Conservation (phyloP, 805 yeast species). For the Candida awuae region DNA sequence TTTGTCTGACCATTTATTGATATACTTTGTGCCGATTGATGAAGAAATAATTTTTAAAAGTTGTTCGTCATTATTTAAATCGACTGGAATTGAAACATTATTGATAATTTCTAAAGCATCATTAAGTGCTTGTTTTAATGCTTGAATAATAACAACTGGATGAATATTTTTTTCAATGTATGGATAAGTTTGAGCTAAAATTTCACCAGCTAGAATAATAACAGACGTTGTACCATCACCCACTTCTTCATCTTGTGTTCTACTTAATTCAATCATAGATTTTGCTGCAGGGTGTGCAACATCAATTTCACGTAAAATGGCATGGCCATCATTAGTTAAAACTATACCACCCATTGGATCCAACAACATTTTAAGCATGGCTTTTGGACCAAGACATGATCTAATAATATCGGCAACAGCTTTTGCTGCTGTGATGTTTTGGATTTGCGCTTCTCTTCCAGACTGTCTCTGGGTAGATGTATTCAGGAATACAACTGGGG, state of each 20-base stretch:
- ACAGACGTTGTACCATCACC: slow-evolving; percentile 91
- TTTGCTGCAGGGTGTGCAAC: slow-evolving; percentile 99
- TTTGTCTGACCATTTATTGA: slow-evolving; percentile 79
- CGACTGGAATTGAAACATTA: slow-evolving; percentile 76
- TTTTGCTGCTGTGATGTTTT: slow-evolving; percentile 98
- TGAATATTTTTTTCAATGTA: slow-evolving; percentile 92
- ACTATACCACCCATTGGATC: slow-evolving; percentile 98
- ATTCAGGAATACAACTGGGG: slow-evolving; percentile 79
- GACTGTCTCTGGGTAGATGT: slow-evolving; percentile 88
- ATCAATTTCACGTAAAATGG: slow-evolving; percentile 93
- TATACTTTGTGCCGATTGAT: slow-evolving; percentile 93
- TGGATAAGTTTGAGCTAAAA: slow-evolving; percentile 90
- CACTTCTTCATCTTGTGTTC: slow-evolving; percentile 97
- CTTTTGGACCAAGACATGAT: slow-evolving; percentile 98
- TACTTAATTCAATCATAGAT: slow-evolving; percentile 91
- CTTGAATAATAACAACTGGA: slow-evolving; percentile 93
- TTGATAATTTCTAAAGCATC: slow-evolving; percentile 89
- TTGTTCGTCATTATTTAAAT: slow-evolving; percentile 73
- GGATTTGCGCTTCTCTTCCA: slow-evolving; percentile 94
- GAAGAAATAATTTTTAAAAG: slow-evolving; percentile 82
- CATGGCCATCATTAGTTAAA: slow-evolving; percentile 97
- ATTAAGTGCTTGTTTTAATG: slow-evolving; percentile 79
- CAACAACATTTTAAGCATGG: slow-evolving; percentile 94
- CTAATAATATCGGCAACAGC: slow-evolving; percentile 97
- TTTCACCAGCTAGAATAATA: slow-evolving; percentile 94